Base-by-base conservation (phyloP, 306 rosid genomes). In the Dalbergia cochinchinensis region DNA sequence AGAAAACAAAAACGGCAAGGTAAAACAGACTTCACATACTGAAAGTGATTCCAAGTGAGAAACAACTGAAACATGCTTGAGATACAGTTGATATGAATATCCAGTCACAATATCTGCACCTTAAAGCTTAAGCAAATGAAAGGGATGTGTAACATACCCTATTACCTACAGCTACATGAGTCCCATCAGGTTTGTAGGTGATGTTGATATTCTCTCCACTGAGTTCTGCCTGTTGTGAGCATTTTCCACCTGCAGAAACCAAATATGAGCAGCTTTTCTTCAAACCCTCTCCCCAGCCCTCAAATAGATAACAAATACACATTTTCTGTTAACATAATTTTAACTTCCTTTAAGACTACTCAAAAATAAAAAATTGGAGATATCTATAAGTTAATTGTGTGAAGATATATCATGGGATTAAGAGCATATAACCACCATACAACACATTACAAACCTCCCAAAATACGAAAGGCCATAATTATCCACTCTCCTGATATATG, bases 111-210 rank as follows among this genome's bases (percentile, higher is more conserved):
- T 19, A 64, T 61, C 65, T 72, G 15, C 64, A 67, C 50, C 78
- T 69, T 18, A 19, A 84, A 85, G 69, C 79, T 45, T 77, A 70
- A 45, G 58, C 37, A 70, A 74, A 72, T 42, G 50, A 53, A 33
- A 87, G 50, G 62, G 62, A 82, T 84, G 31, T 39, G 78, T 14
- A 79, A 84, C 91, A 76, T 84, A 95, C 99, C 90, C 98, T 86
- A 79, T 95, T 92, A 33, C 99, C 98, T 61, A 95, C 99, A 22
- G 99, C 98, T 53, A 94, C 82, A 82, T 94, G 97, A 0, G 91
- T 86, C 72, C 97, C 99, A 83, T 94, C 99, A 59, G 97, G 99
- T 83, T 94, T 94, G 88, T 92, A 94, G 65, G 99, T 94, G 83
- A 94, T 94, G 83, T 94, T 94, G 76, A 91, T 94, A 71, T 94